Evolutionary conservation across 495 filamentous ascomycete genomes (phyloP), one percentile per base, ranked within the genome.

Genomic region (Gamarada debralockiae): DNA sequence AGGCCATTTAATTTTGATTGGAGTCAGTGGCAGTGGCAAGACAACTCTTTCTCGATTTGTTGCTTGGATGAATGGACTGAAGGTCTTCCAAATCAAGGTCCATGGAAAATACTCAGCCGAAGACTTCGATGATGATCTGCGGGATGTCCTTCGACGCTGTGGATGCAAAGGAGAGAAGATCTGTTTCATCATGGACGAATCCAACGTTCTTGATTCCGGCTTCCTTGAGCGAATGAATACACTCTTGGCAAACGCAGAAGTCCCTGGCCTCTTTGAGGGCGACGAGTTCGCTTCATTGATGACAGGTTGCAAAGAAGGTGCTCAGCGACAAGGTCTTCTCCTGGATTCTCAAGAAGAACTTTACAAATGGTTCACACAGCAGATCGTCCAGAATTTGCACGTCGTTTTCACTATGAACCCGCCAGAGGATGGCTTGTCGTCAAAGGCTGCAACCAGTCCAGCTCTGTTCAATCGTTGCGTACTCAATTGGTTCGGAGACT

Each of bases 341-440:
- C 80, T 97, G 0, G 93, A 99, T 70, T 97, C 92, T 0, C 90
- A 96, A 64, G 93, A 99, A 73, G 93, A 99, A 71, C 76, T 97
- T 1, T 97, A 99, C 76, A 97, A 96, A 70, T 99, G 93, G 93
- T 99, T 99, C 73, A 99, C 95, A 0, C 87, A 95, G 53, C 93
- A 99, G 70, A 97, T 99, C 57, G 87, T 97, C 66, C 96, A 95
- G 79, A 99, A 99, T 64, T 70, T 99, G 36, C 93, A 99, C 64
- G 95, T 99, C 50, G 93, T 99, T 33, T 97, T 99, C 64, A 99
- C 93, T 2, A 99, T 99, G 93, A 99, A 99, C 68, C 93, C 93
- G n/a, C 93, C 93, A 3, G 87, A 96, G 65, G 95, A 92, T 55
- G 93, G 92, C 1, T 70, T 99, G 37, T 91, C 87, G 10, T 96